Evolutionary conservation across 1,139 yeast species (phyloP).

Genomic region (Candida glucosophila): DNA sequence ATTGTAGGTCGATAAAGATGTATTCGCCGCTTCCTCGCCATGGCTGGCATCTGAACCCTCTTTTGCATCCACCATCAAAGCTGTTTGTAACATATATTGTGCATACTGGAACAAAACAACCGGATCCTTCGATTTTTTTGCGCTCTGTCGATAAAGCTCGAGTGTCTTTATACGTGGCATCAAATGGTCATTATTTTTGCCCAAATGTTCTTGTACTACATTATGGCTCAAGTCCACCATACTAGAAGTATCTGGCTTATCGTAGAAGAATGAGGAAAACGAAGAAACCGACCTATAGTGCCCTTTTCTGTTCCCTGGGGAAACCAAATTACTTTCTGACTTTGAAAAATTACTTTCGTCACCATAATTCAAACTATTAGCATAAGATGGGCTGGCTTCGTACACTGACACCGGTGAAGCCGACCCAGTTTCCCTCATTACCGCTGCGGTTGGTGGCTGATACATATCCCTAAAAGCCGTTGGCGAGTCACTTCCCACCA

Average conservation of each 20-base stretch:
- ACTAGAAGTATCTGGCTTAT: conserved; percentile 26
- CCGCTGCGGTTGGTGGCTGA: too few species aligned
- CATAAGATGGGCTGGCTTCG: conserved; percentile 30
- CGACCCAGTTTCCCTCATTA: conserved; percentile 3
- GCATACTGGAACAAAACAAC: conserved; percentile 83
- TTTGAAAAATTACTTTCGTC: conserved; percentile 11
- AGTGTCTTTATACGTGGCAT: conserved; percentile 80
- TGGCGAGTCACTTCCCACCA: too few species aligned
- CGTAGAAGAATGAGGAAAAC: conserved; percentile 30
- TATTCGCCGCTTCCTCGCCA: conserved; percentile 1
- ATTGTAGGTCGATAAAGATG: conserved; percentile 10
- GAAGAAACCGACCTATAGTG: conserved; percentile 35
- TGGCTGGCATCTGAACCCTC: conserved; percentile 4
- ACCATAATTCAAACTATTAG: conserved; percentile 24
- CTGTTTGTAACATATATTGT: conserved; percentile 83
- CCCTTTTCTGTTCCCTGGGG: conserved; percentile 13
- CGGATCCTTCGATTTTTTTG: conserved; percentile 80
- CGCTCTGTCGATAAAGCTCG: conserved; percentile 79
- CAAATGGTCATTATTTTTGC: conserved; percentile 41
- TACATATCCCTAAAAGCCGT: too few species aligned
- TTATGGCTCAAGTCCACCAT: conserved; percentile 35
- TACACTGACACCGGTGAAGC: conserved; percentile 25
- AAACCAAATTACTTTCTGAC: conserved; percentile 21
- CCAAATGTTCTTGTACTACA: conserved; percentile 43
- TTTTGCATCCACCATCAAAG: conserved; percentile 44